Percentiles rank a stretch among this genome's conserved stretches.
These are phyloP conservation scores for Aquilaria malaccensis DNA, from an alignment of 345 rosid species.

Conservation along the genomic window DNA sequence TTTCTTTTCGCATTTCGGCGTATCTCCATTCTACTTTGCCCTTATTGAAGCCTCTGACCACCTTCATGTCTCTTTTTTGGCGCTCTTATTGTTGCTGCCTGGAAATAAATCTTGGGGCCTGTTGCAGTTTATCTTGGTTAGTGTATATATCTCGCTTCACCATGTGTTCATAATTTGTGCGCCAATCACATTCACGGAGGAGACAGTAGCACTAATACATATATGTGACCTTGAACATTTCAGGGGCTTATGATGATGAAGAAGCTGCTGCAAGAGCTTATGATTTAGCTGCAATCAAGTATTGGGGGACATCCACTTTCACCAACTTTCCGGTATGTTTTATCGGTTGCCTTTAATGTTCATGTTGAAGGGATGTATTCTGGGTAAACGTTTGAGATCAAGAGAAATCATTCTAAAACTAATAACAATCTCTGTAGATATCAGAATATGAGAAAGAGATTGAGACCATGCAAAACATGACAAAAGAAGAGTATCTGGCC, in stretches of 20 bases:
- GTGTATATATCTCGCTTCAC: slow-evolving; percentile 1
- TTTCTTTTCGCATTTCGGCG: background rate
- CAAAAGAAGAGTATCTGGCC: slow-evolving; percentile 64
- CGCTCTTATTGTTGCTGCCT: slow-evolving; percentile 2
- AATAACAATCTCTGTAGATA: slow-evolving; percentile 20
- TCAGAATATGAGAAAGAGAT: slow-evolving; percentile 51
- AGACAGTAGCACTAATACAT: too few relatives aligned
- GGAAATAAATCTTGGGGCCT: slow-evolving; percentile 10
- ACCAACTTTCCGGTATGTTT: slow-evolving; percentile 49
- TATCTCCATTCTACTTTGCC: slow-evolving; percentile 2
- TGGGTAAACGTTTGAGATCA: too few relatives aligned
- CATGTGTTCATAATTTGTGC: too few relatives aligned
- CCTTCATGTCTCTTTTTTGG: slow-evolving; percentile 5
- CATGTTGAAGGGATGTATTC: too few relatives aligned
- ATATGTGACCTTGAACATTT: background rate
- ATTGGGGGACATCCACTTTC: slow-evolving; percentile 56
- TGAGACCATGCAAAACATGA: slow-evolving; percentile 46
- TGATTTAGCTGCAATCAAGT: slow-evolving; percentile 65
- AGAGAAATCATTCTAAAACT: too few relatives aligned
- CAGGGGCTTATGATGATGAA: slow-evolving; percentile 70
- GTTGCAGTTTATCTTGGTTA: slow-evolving; percentile 56
- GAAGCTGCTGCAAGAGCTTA: slow-evolving; percentile 71
- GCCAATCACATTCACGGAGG: too few relatives aligned
- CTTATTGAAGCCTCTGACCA: background rate
- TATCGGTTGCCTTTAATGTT: too few relatives aligned